Percentiles rank a stretch among this genome's conserved stretches.
phyloP scores from a whole-genome alignment of 768 basidiomycete species.

The Auricularia cornea region DNA sequence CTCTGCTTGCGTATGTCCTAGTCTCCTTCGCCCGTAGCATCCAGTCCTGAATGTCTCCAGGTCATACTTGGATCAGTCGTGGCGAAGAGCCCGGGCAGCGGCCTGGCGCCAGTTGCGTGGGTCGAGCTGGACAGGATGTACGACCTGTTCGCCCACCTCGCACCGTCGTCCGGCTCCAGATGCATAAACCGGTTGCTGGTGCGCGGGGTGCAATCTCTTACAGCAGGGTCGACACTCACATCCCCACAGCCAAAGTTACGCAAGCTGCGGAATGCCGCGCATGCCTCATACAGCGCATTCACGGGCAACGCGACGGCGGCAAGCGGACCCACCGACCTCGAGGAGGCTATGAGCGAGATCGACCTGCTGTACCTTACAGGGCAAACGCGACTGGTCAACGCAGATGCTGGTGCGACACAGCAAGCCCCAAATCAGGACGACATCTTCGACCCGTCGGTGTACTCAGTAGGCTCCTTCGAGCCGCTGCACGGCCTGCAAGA shows the following conservation, averaged over 20 bases:
- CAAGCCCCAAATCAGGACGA: not conserved
- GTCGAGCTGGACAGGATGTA: not conserved
- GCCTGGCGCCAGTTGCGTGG: not conserved
- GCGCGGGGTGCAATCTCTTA: not conserved
- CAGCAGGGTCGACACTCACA: not conserved
- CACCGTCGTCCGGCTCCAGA: not conserved
- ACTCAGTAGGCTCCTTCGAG: not conserved
- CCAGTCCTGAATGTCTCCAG: too few relatives aligned
- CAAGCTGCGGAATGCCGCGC: not conserved
- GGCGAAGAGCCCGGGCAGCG: not conserved
- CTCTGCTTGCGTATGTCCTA: slow-evolving; percentile 50
- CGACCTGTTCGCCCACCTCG: not conserved
- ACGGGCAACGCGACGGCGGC: not conserved
- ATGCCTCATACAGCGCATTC: not conserved
- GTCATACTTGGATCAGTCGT: not conserved
- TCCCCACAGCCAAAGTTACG: not conserved
- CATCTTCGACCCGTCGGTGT: not conserved
- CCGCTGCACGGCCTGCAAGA: not conserved
- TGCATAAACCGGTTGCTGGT: not conserved
- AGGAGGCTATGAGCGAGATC: not conserved
- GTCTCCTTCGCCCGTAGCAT: too few relatives aligned
- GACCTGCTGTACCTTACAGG: not conserved
- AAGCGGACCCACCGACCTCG: not conserved
- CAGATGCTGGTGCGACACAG: not conserved
- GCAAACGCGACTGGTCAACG: not conserved